Evolutionary conservation across 805 yeast genomes (phyloP).

Genomic region (Starmerella davenportii): DNA sequence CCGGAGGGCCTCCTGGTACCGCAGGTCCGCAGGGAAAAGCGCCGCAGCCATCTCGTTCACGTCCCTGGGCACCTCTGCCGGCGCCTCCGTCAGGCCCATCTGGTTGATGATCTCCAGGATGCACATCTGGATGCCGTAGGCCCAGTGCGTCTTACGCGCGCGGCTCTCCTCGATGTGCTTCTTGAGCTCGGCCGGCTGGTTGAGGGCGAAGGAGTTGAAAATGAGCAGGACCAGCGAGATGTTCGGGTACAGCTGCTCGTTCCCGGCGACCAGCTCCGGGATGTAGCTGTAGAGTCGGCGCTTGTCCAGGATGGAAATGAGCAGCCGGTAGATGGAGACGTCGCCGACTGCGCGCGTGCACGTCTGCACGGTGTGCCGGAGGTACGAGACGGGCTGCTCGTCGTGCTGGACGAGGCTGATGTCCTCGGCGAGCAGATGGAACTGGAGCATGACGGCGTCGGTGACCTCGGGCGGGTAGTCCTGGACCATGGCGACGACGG

Average conservation of each 20-base stretch:
- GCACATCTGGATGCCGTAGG: conserved; percentile 53
- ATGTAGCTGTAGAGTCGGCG: not conserved
- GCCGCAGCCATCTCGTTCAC: conserved; percentile 40
- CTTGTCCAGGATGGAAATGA: not conserved
- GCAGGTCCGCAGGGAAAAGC: conserved; percentile 58
- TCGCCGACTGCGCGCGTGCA: not conserved
- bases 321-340: not conserved
- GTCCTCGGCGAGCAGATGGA: conserved; percentile 71
- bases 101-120: conserved; percentile 29
- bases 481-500: not conserved
- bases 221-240: conserved; percentile 1
- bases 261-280: not conserved
- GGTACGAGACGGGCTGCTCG: conserved; percentile 1
- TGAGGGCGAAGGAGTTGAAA: conserved; percentile 27
- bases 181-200: conserved; percentile 35
- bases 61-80: not conserved
- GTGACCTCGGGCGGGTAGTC: not conserved
- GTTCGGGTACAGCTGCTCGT: conserved; percentile 3
- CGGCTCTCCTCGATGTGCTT: conserved; percentile 8
- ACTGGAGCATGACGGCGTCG: conserved; percentile 36
- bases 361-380: not conserved
- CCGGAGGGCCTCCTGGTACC: conserved; percentile 60
- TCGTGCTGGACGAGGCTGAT: conserved; percentile 31
- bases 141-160: not conserved
- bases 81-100: not conserved